These are phyloP conservation scores for Podospora pseudocomata DNA, from an alignment of 495 filamentous ascomycete species.

Conservation along the genomic window DNA sequence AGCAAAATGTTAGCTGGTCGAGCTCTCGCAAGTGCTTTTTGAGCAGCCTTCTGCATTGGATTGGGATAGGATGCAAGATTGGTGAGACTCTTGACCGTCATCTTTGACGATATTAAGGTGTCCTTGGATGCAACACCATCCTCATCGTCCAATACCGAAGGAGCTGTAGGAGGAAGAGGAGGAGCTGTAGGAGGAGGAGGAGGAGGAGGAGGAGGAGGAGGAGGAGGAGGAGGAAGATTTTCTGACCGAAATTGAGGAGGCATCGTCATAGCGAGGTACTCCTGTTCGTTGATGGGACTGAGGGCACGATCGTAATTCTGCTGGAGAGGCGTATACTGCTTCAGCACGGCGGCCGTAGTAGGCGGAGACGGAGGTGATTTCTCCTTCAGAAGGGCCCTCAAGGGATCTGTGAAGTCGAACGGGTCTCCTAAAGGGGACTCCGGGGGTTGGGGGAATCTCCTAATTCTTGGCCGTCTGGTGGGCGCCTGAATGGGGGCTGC, in stretches of 20 bases:
- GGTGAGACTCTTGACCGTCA: constrained; percentile 40
- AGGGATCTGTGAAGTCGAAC: constrained; percentile 19
- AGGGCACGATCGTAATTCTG: constrained; percentile 47
- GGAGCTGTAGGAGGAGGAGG: constrained; percentile 12
- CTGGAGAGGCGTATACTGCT: constrained; percentile 44
- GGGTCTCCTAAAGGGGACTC: constrained; percentile 22
- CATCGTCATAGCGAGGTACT: constrained; percentile 20
- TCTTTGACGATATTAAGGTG: constrained; percentile 24
- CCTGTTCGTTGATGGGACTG: constrained; percentile 27
- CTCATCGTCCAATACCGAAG: constrained; percentile 20
- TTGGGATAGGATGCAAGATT: constrained; percentile 47
- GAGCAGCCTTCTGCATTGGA: constrained; percentile 45
- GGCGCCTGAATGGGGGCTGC: constrained; percentile 41
- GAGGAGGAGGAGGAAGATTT: constrained; percentile 20
- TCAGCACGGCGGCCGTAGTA: constrained; percentile 18
- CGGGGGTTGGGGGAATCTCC: constrained; percentile 23
- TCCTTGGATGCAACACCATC: constrained; percentile 27
- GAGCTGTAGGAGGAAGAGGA: not conserved
- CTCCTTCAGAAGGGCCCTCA: constrained; percentile 26
- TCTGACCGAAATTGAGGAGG: constrained; percentile 22
- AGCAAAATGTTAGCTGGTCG: constrained; percentile 20
- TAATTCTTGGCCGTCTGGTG: constrained; percentile 40
- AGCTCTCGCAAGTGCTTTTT: constrained; percentile 37
- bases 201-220: not conserved
- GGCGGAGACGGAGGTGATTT: constrained; percentile 17